phyloP scores from a whole-genome alignment of 2,329 filamentous ascomycete species.

The Trematosphaeria pertusa region DNA sequence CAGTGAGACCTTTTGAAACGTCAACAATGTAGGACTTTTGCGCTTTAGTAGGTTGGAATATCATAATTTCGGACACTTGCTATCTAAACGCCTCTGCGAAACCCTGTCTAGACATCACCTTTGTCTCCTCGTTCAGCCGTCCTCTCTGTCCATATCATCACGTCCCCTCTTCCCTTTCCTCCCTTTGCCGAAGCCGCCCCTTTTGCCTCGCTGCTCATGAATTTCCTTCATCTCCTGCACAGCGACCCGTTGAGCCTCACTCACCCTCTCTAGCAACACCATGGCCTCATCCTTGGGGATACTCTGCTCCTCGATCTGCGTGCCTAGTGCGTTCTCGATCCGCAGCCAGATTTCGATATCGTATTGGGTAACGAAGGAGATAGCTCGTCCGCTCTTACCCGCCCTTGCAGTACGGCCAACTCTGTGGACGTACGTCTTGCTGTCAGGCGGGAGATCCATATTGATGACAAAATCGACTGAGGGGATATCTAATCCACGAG shows the following conservation, averaged over 20 bases:
- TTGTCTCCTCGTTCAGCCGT: too few species aligned
- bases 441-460: constrained; percentile 82
- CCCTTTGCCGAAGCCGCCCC: constrained; percentile 57
- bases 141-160: constrained; percentile 77
- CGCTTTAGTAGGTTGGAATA: too few species aligned
- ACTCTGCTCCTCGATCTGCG: constrained; percentile 73
- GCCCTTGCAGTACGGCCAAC: constrained; percentile 89
- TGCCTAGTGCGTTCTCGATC: constrained; percentile 83
- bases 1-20: too few species aligned
- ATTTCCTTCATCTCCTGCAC: constrained; percentile 82
- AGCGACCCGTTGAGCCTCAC: constrained; percentile 82
- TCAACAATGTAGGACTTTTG: too few species aligned
- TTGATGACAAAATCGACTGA: constrained; percentile 90
- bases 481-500: constrained; percentile 90
- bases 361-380: constrained; percentile 86
- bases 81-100: too few species aligned
- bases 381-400: constrained; percentile 81
- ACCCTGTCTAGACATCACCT: too few species aligned
- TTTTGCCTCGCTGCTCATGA: constrained; percentile 69
- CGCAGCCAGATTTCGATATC: constrained; percentile 81
- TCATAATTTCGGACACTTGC: too few species aligned
- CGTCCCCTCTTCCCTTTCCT: constrained; percentile 59
- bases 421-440: constrained; percentile 89
- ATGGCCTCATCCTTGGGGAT: constrained; percentile 83
- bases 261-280: constrained; percentile 77